Evolutionary conservation across 2,329 filamentous ascomycete genomes (phyloP).

Genomic region (Penicillium sp.): DNA sequence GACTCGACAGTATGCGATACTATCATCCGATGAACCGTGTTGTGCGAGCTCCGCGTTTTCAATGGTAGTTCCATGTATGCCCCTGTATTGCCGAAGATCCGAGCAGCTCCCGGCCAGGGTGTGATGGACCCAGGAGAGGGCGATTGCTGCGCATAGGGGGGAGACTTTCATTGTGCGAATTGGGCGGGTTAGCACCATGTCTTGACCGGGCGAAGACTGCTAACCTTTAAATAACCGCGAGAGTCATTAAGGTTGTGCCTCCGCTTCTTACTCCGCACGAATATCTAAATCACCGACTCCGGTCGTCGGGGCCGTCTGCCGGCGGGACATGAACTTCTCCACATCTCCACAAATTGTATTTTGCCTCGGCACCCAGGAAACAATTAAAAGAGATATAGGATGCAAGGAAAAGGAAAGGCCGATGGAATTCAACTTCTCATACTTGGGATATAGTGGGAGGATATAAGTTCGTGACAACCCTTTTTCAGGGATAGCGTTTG

Average conservation of each 20-base stretch:
- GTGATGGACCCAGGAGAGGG: not conserved
- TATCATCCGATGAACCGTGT: not conserved
- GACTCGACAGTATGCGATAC: not conserved
- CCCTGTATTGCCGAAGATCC: not conserved
- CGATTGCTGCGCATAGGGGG: not conserved
- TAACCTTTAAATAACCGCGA: not conserved
- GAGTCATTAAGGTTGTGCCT: not conserved
- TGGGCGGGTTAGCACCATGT: not conserved
- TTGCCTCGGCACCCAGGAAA: not conserved
- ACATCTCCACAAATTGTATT: not conserved
- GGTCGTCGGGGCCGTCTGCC: not conserved
- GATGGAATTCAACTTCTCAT: too few relatives aligned
- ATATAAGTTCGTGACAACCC: too few relatives aligned
- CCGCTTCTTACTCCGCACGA: not conserved
- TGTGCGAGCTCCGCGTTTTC: not conserved
- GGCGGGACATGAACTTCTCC: not conserved
- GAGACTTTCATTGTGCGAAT: not conserved
- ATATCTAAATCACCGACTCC: not conserved
- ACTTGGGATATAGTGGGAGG: too few relatives aligned
- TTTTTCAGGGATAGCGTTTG: too few relatives aligned
- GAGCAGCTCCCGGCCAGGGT: not conserved
- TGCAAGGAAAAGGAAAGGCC: too few relatives aligned
- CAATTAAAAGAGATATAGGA: too few relatives aligned
- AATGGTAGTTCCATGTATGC: not conserved
- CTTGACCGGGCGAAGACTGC: too few relatives aligned